Evolutionary conservation across 1,284 basidiomycete species (phyloP), one percentile per base, ranked within the genome.

Genomic region (Trichosporon inkin): DNA sequence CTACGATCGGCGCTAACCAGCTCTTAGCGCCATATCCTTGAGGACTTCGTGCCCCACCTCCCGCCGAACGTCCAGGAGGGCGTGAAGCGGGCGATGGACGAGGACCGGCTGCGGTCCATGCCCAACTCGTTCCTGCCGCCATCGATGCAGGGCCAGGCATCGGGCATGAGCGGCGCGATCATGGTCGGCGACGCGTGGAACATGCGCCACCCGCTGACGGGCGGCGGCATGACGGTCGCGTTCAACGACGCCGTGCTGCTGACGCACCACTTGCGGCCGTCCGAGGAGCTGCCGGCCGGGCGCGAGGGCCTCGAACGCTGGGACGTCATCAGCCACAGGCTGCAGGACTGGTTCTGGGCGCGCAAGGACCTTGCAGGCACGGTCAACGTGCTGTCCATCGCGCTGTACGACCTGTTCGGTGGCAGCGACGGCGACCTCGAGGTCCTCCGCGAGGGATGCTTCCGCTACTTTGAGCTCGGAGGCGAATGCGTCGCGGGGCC

Each of bases 191-290:
- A 99, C 76, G 88, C 95, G 1, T 95, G 93, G 88, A 99, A 99
- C 76, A 99, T 99, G 94, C 88, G 96, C 1, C 96, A 99, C 78
- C 95, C 96, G 0, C 82, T 99, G 11, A 99, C 95, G 0, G 96
- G 96, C 10, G 95, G 92, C 17, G 93, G 93, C 6, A 97, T 97
- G 93, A 93, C 91, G 1, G 92, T 95, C 44, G 92, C 91, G 1
- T 81, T 96, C 58, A 83, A 87, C 72, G 93, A 96, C 68, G 88
- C 89, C 14, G 86, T 92, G 16, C 71, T 89, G 19, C 81, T 96
- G 10, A 83, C 85, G 0, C 79, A 85, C 28, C 79, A 90, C 61
- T 79, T 95, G 0, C 76, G 79, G 0, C 76, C 76, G 13, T 62
- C 53, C 20, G 69, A 64, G 6, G 63, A 63, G 16, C 56, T 78